phyloP scores from a whole-genome alignment of 2,329 filamentous ascomycete species.

The Gremmenia infestans region DNA sequence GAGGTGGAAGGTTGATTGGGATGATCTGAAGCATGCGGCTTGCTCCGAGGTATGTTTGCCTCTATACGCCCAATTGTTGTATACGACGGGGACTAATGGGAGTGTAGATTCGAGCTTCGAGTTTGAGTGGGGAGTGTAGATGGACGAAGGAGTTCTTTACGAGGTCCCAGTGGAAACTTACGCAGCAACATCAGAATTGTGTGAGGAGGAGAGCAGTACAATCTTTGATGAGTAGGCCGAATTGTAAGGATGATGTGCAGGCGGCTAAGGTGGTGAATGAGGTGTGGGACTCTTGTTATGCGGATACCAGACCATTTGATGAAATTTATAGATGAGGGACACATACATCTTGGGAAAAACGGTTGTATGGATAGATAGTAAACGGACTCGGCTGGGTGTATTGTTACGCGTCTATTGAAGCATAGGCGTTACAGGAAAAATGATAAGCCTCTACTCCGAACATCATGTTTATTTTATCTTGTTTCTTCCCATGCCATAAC shows the following conservation, averaged over 20 bases:
- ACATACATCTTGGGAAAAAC: constrained; percentile 8
- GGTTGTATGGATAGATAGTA: constrained; percentile 20
- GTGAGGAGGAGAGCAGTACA: constrained; percentile 75
- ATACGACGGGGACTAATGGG: constrained; percentile 15
- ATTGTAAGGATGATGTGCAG: constrained; percentile 79
- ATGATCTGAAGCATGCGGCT: constrained; percentile 79
- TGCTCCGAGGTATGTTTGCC: constrained; percentile 72
- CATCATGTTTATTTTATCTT: constrained; percentile 17
- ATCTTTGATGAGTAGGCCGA: constrained; percentile 72
- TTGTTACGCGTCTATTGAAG: constrained; percentile 24
- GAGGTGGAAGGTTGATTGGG: constrained; percentile 83
- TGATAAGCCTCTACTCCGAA: constrained; percentile 28
- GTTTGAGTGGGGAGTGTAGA: constrained; percentile 88
- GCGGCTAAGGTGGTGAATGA: constrained; percentile 87
- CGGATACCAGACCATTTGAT: constrained; percentile 91
- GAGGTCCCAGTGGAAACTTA: constrained; percentile 80
- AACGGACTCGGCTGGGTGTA: neutral
- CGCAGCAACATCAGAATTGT: constrained; percentile 90
- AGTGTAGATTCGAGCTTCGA: constrained; percentile 79
- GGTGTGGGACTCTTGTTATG: constrained; percentile 98
- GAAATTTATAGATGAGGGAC: constrained; percentile 75
- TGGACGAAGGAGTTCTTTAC: constrained; percentile 84
- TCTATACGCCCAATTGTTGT: neutral
- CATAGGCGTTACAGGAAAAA: constrained; percentile 29
- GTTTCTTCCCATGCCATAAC: constrained; percentile 9